These are phyloP conservation scores for Talaromyces funiculosus DNA, from an alignment of 2,329 filamentous ascomycete genomes.

Conservation along the genomic window DNA sequence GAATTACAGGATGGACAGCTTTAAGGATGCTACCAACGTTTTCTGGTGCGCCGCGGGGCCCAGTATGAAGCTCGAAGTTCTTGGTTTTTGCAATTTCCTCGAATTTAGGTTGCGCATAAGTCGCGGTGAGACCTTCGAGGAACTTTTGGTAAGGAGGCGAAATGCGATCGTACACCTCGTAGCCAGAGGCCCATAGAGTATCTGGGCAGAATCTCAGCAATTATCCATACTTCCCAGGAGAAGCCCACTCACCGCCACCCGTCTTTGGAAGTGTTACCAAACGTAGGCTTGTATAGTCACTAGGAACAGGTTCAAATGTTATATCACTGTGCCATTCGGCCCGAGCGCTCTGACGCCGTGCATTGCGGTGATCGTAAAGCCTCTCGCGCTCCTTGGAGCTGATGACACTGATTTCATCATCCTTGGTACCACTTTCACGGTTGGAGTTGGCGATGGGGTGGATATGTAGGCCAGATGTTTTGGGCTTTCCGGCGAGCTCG, in stretches of 20 bases:
- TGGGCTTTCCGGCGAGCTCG: constrained; percentile 44
- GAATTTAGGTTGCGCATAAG: constrained; percentile 28
- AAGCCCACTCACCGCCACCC: constrained; percentile 32
- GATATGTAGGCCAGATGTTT: constrained; percentile 41
- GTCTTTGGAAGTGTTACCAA: constrained; percentile 39
- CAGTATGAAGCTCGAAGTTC: constrained; percentile 26
- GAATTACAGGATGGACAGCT: constrained; percentile 52
- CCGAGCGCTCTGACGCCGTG: constrained; percentile 23
- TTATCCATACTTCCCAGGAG: not conserved
- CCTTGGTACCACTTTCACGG: constrained; percentile 41
- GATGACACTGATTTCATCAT: constrained; percentile 48
- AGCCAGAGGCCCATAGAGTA: constrained; percentile 42
- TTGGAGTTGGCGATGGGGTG: constrained; percentile 47
- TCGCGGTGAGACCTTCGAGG: constrained; percentile 28
- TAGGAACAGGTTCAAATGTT: constrained; percentile 44
- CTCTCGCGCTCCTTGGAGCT: constrained; percentile 35
- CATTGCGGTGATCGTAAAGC: constrained; percentile 47
- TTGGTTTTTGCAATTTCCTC: constrained; percentile 27
- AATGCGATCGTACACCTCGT: constrained; percentile 40
- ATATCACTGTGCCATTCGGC: constrained; percentile 47
- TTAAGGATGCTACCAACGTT: constrained; percentile 47
- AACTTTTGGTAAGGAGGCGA: constrained; percentile 35
- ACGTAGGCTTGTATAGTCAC: constrained; percentile 45
- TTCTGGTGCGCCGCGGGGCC: constrained; percentile 47
- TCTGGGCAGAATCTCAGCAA: constrained; percentile 21